These are phyloP conservation scores for Dryadomyces quercivorus DNA, from an alignment of 2,329 filamentous ascomycete species.

Conservation along the genomic window DNA sequence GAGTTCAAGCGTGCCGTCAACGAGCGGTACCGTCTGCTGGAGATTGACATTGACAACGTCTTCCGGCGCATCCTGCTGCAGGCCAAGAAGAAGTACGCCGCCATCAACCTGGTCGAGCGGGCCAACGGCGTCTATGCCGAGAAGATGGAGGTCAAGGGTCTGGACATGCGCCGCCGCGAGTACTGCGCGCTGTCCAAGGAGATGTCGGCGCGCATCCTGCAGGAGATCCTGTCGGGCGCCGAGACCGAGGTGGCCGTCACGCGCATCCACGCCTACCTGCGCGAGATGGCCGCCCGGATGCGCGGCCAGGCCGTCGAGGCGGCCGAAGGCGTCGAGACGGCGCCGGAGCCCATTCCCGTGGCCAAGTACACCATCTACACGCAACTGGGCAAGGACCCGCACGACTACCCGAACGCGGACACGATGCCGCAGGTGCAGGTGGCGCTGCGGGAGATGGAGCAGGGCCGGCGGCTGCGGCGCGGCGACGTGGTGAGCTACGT, in stretches of 20 bases:
- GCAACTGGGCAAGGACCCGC: constrained; percentile 86
- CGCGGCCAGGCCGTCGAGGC: constrained; percentile 52
- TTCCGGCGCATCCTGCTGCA: constrained; percentile 89
- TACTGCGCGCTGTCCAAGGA: constrained; percentile 95
- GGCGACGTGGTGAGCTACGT: constrained; percentile 96
- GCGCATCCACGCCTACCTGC: constrained; percentile 86
- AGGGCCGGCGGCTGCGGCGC: constrained; percentile 77
- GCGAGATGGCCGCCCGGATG: constrained; percentile 77
- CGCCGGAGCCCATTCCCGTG: constrained; percentile 31
- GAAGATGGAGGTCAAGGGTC: constrained; percentile 93
- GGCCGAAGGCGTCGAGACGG: not conserved
- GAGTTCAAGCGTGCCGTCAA: constrained; percentile 96
- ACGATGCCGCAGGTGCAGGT: constrained; percentile 97
- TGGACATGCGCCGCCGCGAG: constrained; percentile 95
- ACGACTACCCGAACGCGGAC: constrained; percentile 87
- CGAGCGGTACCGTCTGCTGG: constrained; percentile 78
- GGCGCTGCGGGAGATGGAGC: constrained; percentile 73
- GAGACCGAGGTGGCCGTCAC: constrained; percentile 79
- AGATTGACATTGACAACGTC: constrained; percentile 97
- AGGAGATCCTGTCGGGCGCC: constrained; percentile 88
- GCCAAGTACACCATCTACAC: constrained; percentile 97
- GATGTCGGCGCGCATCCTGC: constrained; percentile 78
- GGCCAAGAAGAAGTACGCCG: constrained; percentile 98
- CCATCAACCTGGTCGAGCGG: constrained; percentile 81
- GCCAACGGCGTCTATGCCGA: constrained; percentile 85